These are phyloP conservation scores for Bonia amplexicaulis DNA, from an alignment of 176 grass and related monocot genomes.

Conservation along the genomic window DNA sequence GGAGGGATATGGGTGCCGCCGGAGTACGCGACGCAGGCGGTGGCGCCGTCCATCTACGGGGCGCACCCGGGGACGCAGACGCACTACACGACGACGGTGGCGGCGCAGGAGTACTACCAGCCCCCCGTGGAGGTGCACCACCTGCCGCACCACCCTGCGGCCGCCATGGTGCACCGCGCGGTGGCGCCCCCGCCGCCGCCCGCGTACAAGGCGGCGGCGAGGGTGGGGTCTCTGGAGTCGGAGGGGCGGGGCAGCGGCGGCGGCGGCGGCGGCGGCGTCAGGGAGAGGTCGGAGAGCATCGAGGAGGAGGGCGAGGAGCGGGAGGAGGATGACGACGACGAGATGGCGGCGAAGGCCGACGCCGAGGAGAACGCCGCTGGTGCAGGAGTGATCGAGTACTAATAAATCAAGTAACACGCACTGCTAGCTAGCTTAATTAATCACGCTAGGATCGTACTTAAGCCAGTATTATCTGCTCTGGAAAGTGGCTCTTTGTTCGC, in stretches of 20 bases:
- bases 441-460: neutral
- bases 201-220: constrained; percentile 26
- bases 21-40: constrained; percentile 68
- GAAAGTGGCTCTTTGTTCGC: constrained; percentile 58
- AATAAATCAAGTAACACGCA: neutral
- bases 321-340: constrained; percentile 42
- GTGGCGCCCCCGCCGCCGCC: neutral
- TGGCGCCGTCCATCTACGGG: constrained; percentile 52
- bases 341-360: constrained; percentile 17
- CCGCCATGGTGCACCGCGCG: constrained; percentile 26
- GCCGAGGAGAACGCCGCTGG: neutral
- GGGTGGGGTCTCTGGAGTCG: constrained; percentile 43
- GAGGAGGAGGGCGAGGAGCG: constrained; percentile 62
- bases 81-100: constrained; percentile 57
- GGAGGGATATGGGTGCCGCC: constrained; percentile 89
- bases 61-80: constrained; percentile 52
- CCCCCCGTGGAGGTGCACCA: constrained; percentile 44
- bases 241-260: constrained; percentile 31
- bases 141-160: constrained; percentile 44
- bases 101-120: constrained; percentile 70
- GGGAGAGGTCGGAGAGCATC: constrained; percentile 82
- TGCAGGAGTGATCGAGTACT: constrained; percentile 30
- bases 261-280: constrained; percentile 23
- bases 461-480: constrained; percentile 8
- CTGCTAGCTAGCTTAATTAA: constrained; percentile 3